A percentile compares a stretch with the other conserved stretches of the same genome.
These are phyloP conservation scores for Dictyostelium purpureum DNA, from an alignment of 78 protist species.

Conservation along the genomic window DNA sequence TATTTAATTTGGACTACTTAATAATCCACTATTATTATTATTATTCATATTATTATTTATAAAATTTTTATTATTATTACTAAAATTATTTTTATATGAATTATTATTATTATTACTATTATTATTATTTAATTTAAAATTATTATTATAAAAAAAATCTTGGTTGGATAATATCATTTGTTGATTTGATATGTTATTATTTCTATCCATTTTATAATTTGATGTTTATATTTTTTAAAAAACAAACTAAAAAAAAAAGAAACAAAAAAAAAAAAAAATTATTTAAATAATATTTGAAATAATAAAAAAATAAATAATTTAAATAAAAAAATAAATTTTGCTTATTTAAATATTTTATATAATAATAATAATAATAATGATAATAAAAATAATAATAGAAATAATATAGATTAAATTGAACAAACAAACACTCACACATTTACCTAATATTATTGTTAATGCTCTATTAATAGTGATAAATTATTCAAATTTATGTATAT, in stretches of 20 bases:
- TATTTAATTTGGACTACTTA: background rate
- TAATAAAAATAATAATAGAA: no score
- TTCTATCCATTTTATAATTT: background rate
- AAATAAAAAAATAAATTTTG: background rate
- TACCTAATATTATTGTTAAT: no score
- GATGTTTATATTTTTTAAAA: background rate
- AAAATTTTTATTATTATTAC: no score
- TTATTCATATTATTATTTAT: background rate
- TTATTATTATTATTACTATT: background rate
- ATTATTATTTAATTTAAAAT: background rate
- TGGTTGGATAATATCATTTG: no score
- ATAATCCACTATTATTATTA: background rate
- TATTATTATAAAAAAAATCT: no score
- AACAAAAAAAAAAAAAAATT: background rate
- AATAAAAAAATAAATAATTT: background rate
- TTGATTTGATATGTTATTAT: no score
- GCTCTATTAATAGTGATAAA: no score
- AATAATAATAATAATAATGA: no score
- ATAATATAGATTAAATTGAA: no score
- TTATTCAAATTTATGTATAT: no score
- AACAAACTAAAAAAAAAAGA: background rate
- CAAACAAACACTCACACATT: no score
- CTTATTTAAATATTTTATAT: background rate
- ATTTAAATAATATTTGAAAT: background rate
- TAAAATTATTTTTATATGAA: background rate